These are phyloP conservation scores for Rhododendron simsii DNA, from an alignment of 148 eudicot genomes.

Conservation along the genomic window DNA sequence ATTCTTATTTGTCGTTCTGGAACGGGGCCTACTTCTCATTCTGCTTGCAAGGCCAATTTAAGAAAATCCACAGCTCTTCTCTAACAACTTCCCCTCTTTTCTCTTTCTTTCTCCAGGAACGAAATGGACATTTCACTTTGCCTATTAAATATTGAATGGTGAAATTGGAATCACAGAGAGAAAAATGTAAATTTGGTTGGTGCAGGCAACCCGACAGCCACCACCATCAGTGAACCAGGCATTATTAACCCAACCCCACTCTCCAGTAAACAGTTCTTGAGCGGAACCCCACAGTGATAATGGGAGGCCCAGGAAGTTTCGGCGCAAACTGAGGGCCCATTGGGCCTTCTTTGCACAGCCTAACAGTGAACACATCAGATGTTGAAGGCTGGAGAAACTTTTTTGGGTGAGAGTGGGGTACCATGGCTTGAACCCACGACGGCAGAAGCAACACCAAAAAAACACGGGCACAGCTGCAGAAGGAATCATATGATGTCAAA, in stretches of 20 bases:
- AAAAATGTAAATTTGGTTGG: conserved; percentile 3
- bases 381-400: neutral
- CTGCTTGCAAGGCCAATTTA: neutral
- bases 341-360: neutral
- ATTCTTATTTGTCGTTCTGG: no score
- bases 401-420: no score
- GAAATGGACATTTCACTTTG: neutral
- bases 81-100: neutral
- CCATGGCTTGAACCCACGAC: no score
- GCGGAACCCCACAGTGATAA: neutral
- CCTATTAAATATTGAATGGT: neutral
- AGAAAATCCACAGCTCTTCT: neutral
- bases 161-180: neutral
- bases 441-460: neutral
- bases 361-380: neutral
- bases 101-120: neutral
- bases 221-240: neutral
- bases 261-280: neutral
- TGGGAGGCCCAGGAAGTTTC: neutral
- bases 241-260: neutral
- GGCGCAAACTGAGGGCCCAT: neutral
- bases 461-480: neutral
- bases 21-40: neutral
- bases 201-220: neutral
- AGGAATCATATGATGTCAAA: neutral